These are phyloP conservation scores for Exophiala spinifera DNA, from an alignment of 2,329 filamentous ascomycete genomes.

Conservation along the genomic window DNA sequence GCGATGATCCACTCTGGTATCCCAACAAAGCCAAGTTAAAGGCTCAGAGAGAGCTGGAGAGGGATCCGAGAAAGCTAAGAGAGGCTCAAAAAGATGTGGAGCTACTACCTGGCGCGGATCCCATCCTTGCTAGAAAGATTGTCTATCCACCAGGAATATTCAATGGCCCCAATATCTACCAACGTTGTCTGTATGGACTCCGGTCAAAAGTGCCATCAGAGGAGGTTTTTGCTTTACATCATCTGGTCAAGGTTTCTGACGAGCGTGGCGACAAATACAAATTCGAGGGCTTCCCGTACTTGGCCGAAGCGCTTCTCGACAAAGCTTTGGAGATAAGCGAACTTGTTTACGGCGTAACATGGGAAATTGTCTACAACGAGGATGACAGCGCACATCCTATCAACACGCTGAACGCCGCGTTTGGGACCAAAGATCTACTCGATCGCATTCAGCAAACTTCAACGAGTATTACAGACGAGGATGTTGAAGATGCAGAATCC, in stretches of 20 bases:
- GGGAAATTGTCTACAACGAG: constrained; percentile 72
- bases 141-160: constrained; percentile 46
- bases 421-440: constrained; percentile 68
- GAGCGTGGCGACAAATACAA: constrained; percentile 94
- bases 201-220: constrained; percentile 76
- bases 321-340: constrained; percentile 76
- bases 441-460: constrained; percentile 66
- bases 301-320: constrained; percentile 83
- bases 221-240: constrained; percentile 88
- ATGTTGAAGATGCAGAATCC: constrained; percentile 44
- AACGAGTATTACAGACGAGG: constrained; percentile 56
- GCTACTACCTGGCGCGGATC: constrained; percentile 10
- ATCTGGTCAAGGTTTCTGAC: constrained; percentile 91
- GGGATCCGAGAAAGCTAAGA: not conserved
- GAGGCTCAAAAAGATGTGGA: not conserved
- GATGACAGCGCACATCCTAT: constrained; percentile 49
- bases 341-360: constrained; percentile 78
- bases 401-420: constrained; percentile 62
- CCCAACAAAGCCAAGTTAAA: constrained; percentile 44
- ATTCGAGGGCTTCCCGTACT: constrained; percentile 83
- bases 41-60: not conserved
- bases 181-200: constrained; percentile 78
- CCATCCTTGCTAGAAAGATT: constrained; percentile 21
- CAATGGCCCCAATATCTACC: constrained; percentile 85
- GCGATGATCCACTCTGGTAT: constrained; percentile 68